Evolutionary conservation across 1,139 yeast species (phyloP).

Genomic region (Dujonia santamariae): DNA sequence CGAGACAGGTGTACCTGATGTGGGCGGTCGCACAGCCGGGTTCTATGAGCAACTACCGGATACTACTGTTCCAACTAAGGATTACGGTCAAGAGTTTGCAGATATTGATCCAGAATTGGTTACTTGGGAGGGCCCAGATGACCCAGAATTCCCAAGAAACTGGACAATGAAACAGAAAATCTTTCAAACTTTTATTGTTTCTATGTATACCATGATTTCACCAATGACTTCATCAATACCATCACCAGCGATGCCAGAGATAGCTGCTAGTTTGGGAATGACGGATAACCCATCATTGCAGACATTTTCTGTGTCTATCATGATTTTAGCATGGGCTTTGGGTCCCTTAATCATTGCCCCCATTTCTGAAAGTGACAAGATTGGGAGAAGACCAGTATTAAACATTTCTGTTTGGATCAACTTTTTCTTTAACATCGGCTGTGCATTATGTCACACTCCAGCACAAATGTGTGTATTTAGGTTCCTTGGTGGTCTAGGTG

Average conservation of each 20-base stretch:
- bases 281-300: conserved; percentile 29
- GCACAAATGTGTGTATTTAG: conserved; percentile 58
- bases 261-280: conserved; percentile 41
- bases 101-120: conserved; percentile 60
- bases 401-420: conserved; percentile 49
- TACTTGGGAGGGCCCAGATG: conserved; percentile 63
- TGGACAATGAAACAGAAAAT: conserved; percentile 46
- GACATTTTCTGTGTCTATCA: conserved; percentile 53
- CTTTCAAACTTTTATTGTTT: conserved; percentile 45
- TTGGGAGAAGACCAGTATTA: conserved; percentile 52
- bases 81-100: conserved; percentile 49
- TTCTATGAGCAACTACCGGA: conserved; percentile 29
- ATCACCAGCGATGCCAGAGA: conserved; percentile 54
- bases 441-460: conserved; percentile 51
- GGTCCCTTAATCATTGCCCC: conserved; percentile 64
- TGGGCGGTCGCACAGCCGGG: conserved; percentile 4
- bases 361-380: conserved; percentile 48
- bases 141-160: conserved; percentile 59
- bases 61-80: conserved; percentile 37
- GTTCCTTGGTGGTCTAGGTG: conserved; percentile 53
- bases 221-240: conserved; percentile 60
- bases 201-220: conserved; percentile 51
- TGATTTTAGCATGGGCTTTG: conserved; percentile 62
- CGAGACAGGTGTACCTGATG: not conserved
- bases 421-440: conserved; percentile 53